Percentiles rank a stretch among this genome's conserved stretches.
These are phyloP conservation scores for Lentinula raphanica DNA, from an alignment of 768 basidiomycete species.

Conservation along the genomic window DNA sequence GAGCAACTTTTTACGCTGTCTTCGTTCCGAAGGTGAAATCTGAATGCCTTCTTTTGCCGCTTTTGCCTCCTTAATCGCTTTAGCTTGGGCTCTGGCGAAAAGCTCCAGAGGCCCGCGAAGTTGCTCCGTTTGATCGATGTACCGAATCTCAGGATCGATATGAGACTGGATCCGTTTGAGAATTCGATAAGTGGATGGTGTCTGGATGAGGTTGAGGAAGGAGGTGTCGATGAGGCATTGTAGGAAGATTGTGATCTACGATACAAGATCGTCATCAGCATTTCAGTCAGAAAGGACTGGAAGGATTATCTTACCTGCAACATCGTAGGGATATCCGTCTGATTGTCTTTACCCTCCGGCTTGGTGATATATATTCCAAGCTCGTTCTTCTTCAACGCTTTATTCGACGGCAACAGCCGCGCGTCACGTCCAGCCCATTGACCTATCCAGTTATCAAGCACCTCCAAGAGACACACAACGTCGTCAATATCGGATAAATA, in stretches of 20 bases:
- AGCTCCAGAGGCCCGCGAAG: slow-evolving; percentile 60
- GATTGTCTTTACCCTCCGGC: slow-evolving; percentile 10
- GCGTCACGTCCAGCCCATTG: slow-evolving; percentile 30
- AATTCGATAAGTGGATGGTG: slow-evolving; percentile 51
- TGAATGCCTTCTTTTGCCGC: slow-evolving; percentile 7
- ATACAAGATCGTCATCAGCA: slow-evolving; percentile 23
- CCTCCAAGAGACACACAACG: slow-evolving; percentile 37
- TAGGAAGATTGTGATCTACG: slow-evolving; percentile 52
- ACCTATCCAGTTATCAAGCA: slow-evolving; percentile 47
- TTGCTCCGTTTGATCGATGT: slow-evolving; percentile 44
- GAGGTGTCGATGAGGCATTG: slow-evolving; percentile 68
- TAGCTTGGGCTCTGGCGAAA: slow-evolving; percentile 52
- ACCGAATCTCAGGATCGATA: slow-evolving; percentile 50
- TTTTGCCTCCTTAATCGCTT: slow-evolving; percentile 35
- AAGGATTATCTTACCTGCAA: background rate
- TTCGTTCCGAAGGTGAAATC: slow-evolving; percentile 39
- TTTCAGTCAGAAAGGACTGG: background rate
- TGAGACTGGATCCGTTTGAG: slow-evolving; percentile 45
- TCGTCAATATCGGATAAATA: slow-evolving; percentile 47
- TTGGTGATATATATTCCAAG: slow-evolving; percentile 32
- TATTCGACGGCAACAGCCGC: slow-evolving; percentile 33
- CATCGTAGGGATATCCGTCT: slow-evolving; percentile 2
- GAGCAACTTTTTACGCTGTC: slow-evolving; percentile 46
- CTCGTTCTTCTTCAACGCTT: slow-evolving; percentile 33
- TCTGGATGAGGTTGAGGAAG: slow-evolving; percentile 62